Evolutionary conservation across 1,139 yeast genomes (phyloP), one percentile per base, ranked within the genome.

Genomic region (Yarrowia galli): DNA sequence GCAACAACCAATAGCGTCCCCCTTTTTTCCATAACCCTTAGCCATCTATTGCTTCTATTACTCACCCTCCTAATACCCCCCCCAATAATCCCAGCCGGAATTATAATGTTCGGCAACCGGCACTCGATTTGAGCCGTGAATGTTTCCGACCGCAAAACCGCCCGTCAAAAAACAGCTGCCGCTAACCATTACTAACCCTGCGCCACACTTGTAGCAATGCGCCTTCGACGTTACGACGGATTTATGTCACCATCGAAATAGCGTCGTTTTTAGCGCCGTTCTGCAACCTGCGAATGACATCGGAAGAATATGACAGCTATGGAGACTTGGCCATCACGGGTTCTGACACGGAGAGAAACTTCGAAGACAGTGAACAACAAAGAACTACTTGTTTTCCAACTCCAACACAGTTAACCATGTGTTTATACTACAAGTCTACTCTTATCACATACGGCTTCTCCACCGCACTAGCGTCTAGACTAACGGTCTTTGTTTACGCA

Each of bases 191-290:
- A 25, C 51, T 4, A 16, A 16, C 53, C 53, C 53, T 48, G 53
- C 53, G 53, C 53, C 36, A 8, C 35, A 3, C 18, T 46, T 3
- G 6, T 25, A 25, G 28, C 28, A 23, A 15, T 23, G 51, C 51
- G n/a, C 25, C 35, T 9, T 25, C 53, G 23, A 48, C 53, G 53
- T 48, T 48, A 23, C 60, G 60, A 53, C 60, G 60, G 60, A 53
- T 53, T 53, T 53, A 53, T 53, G 60, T 36, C 60, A 53, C 60
- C 16, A 35, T 5, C n/a, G n/a, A 20, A 36, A 22, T 53, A 53
- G 60, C 32, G 45, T 10, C 45, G 43, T 18, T 53, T 51, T 53
- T 53, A 53, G 60, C n/a, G 60, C 16, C 42, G 32, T n/a, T 10
- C 16, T 15, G 42, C 20, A 28, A 2, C n/a, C 13, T 9, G n/a